phyloP scores from a whole-genome alignment of 495 filamentous ascomycete species.

The Xanthoparmelia taractica region DNA sequence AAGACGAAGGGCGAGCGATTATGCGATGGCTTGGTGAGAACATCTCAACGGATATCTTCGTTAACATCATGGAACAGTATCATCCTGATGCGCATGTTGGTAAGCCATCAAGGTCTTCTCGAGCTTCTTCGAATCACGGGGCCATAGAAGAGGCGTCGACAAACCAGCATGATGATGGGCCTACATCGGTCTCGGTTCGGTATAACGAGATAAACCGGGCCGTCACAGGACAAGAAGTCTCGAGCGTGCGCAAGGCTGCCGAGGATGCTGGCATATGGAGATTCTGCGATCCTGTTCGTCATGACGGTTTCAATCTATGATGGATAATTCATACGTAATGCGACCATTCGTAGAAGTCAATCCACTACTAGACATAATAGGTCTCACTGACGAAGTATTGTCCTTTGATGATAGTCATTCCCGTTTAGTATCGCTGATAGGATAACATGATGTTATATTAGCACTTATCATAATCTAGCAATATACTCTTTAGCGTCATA shows the following conservation, averaged over 20 bases:
- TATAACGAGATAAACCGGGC: conserved; percentile 73
- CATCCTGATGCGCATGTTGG: conserved; percentile 69
- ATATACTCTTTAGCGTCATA: conserved; percentile 1
- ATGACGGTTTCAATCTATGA: conserved; percentile 66
- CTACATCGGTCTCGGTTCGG: conserved; percentile 38
- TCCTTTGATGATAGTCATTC: not conserved
- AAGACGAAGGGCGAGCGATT: conserved; percentile 58
- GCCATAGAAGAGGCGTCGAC: not conserved
- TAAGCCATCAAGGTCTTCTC: conserved; percentile 42
- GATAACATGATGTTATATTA: not conserved
- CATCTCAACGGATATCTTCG: conserved; percentile 60
- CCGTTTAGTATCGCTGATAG: not conserved
- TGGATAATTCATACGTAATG: conserved; percentile 15
- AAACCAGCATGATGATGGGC: conserved; percentile 14
- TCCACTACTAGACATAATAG: not conserved
- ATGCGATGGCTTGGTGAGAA: conserved; percentile 61
- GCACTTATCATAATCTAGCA: conserved; percentile 12
- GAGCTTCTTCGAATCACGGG: not conserved
- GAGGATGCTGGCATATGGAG: conserved; percentile 64
- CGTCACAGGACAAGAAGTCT: conserved; percentile 54
- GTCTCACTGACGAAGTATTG: not conserved
- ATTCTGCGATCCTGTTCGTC: conserved; percentile 60
- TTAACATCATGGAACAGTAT: conserved; percentile 75
- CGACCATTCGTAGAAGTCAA: too few relatives aligned
- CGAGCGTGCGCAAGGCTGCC: conserved; percentile 52